Conservation (phyloP, 2,329 filamentous ascomycete genomes). For the Penicillium sp. region DNA sequence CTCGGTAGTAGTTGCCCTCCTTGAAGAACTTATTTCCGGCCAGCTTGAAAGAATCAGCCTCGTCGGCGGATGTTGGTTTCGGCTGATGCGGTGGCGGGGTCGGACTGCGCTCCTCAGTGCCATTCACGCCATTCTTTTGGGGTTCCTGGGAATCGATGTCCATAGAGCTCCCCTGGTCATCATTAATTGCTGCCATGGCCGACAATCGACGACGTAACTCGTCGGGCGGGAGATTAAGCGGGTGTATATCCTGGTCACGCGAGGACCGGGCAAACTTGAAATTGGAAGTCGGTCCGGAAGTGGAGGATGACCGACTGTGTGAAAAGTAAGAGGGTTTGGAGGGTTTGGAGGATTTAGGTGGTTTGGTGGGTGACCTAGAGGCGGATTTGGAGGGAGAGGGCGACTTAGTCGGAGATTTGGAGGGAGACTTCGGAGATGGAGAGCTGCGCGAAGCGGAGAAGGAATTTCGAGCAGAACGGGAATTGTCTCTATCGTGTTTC, state of each 20-base stretch:
- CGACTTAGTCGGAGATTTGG: background rate
- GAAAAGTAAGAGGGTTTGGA: slow-evolving; percentile 23
- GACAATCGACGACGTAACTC: slow-evolving; percentile 72
- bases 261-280: slow-evolving; percentile 38
- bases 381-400: slow-evolving; percentile 15
- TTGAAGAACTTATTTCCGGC: slow-evolving; percentile 97
- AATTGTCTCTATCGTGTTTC: slow-evolving; percentile 28
- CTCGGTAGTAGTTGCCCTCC: slow-evolving; percentile 81
- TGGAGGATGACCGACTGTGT: slow-evolving; percentile 34
- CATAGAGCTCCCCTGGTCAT: slow-evolving; percentile 63
- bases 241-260: slow-evolving; percentile 66
- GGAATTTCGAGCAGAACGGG: slow-evolving; percentile 23
- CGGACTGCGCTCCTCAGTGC: slow-evolving; percentile 41
- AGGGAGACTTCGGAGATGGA: slow-evolving; percentile 11
- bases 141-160: slow-evolving; percentile 60
- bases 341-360: slow-evolving; percentile 17
- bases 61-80: slow-evolving; percentile 57
- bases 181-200: slow-evolving; percentile 51
- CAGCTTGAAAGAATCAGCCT: slow-evolving; percentile 89
- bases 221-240: slow-evolving; percentile 85
- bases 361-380: slow-evolving; percentile 18
- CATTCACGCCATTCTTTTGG: slow-evolving; percentile 33
- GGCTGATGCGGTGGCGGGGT: slow-evolving; percentile 51
- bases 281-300: slow-evolving; percentile 31
- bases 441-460: slow-evolving; percentile 39